Conservation (phyloP, 768 basidiomycete genomes). For the Neoboletus brunneissimus region DNA sequence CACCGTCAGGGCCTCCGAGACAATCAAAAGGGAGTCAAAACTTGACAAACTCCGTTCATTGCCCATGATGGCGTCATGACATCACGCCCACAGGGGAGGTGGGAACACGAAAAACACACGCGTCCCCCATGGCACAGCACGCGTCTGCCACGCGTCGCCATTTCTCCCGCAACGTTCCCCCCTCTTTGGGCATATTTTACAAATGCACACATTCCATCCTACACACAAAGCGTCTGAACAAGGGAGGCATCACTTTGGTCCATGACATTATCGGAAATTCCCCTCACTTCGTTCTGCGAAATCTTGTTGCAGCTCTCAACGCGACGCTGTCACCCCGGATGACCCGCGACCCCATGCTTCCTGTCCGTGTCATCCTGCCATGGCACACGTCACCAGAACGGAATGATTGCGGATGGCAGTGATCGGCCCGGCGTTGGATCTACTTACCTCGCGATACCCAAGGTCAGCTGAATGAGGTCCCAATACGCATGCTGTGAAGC, state of each 20-base stretch:
- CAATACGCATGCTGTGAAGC: conserved; percentile 4
- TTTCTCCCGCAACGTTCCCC: conserved; percentile 8
- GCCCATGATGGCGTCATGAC: conserved; percentile 18
- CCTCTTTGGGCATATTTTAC: not conserved
- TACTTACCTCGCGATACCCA: conserved; percentile 1
- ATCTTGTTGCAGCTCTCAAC: not conserved
- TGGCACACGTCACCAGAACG: not conserved
- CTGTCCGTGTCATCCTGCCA: conserved; percentile 8
- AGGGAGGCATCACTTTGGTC: not conserved
- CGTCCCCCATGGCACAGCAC: conserved; percentile 30
- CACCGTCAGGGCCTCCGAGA: conserved; percentile 13
- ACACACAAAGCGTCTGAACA: conserved; percentile 6
- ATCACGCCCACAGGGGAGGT: conserved; percentile 7
- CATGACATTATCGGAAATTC: conserved; percentile 3
- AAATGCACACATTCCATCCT: not conserved
- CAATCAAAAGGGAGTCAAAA: conserved; percentile 7
- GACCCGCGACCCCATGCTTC: conserved; percentile 5
- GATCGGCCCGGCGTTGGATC: not conserved
- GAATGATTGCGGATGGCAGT: not conserved
- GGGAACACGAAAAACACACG: conserved; percentile 17
- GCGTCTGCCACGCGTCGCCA: conserved; percentile 21
- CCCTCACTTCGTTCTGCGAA: not conserved
- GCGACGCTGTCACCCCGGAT: not conserved
- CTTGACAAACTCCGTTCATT: not conserved
- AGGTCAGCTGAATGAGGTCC: not conserved